Evolutionary conservation across 352 stramenopile genomes (phyloP).

Genomic region (Globisporangium okanoganense): DNA sequence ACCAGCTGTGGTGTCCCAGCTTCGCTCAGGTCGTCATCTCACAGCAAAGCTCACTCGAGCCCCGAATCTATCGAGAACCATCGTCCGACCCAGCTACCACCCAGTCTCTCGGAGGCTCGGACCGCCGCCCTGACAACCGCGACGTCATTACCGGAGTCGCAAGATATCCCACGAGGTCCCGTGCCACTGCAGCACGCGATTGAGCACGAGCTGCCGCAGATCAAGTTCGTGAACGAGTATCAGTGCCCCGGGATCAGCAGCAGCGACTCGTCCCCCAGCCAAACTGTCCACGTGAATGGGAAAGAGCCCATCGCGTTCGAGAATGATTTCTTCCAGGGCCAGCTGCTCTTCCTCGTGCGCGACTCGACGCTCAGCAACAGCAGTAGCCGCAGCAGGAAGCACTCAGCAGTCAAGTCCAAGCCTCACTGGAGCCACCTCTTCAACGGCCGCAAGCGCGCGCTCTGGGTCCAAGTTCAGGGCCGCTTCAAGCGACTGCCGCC

Average conservation of each 20-base stretch:
- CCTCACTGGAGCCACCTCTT: constrained; percentile 34
- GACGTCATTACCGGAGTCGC: background rate
- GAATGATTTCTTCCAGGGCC: constrained; percentile 38
- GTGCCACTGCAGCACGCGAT: background rate
- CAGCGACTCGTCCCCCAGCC: background rate
- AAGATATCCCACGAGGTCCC: background rate
- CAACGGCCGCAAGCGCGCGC: constrained; percentile 24
- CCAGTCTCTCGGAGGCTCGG: background rate
- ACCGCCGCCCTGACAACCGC: background rate
- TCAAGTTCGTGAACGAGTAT: constrained; percentile 30
- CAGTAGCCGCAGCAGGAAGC: background rate
- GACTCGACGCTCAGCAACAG: constrained; percentile 15
- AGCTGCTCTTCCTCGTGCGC: constrained; percentile 33
- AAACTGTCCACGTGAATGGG: constrained; percentile 18
- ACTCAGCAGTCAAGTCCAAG: background rate
- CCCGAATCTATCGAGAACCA: background rate
- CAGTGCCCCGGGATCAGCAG: constrained; percentile 11
- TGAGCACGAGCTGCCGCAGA: constrained; percentile 23
- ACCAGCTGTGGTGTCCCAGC: too few species aligned
- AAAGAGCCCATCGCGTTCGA: constrained; percentile 43
- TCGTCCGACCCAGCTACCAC: background rate
- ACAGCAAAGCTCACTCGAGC: background rate
- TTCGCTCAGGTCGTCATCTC: background rate
- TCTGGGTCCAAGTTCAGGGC: constrained; percentile 66
- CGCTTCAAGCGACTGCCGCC: constrained; percentile 43